A percentile compares a stretch with the other conserved stretches of the same genome.
These are phyloP conservation scores for Hondaea fermentalgiana DNA, from an alignment of 108 stramenopile genomes.

Conservation along the genomic window DNA sequence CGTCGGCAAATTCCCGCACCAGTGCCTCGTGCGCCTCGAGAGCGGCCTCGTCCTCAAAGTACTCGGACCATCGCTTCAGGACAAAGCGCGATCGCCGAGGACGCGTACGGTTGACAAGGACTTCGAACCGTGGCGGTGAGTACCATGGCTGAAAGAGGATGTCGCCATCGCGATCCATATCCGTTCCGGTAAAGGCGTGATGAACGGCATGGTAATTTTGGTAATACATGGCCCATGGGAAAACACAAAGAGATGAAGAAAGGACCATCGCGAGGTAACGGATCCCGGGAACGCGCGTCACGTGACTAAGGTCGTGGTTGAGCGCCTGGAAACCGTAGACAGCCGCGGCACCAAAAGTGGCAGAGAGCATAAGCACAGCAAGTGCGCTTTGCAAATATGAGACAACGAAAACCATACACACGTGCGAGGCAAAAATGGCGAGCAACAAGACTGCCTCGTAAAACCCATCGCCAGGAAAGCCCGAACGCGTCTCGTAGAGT, in stretches of 20 bases:
- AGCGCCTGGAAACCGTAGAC: not conserved
- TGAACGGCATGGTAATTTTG: not conserved
- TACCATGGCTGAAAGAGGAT: constrained; percentile 9
- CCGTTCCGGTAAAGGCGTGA: not conserved
- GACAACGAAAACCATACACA: not conserved
- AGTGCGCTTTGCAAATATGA: not conserved
- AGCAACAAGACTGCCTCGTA: not conserved
- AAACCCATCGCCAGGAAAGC: not conserved
- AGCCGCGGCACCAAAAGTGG: not conserved
- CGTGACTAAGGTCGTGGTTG: constrained; percentile 8
- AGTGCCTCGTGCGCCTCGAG: not conserved
- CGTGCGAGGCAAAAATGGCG: not conserved
- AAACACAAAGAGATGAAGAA: not conserved
- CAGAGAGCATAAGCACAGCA: not conserved
- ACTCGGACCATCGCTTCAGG: not conserved
- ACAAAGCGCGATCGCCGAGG: not conserved
- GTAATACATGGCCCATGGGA: constrained; percentile 15
- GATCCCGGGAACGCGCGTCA: not conserved
- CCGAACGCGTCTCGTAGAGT: not conserved
- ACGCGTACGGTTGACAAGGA: not conserved
- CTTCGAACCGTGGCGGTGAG: not conserved
- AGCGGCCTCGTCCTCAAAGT: not conserved
- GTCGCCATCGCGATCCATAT: not conserved
- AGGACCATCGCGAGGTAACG: not conserved
- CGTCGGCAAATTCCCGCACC: not conserved